phyloP scores from a whole-genome alignment of 495 filamentous ascomycete species.

The Xylaria telfairii region DNA sequence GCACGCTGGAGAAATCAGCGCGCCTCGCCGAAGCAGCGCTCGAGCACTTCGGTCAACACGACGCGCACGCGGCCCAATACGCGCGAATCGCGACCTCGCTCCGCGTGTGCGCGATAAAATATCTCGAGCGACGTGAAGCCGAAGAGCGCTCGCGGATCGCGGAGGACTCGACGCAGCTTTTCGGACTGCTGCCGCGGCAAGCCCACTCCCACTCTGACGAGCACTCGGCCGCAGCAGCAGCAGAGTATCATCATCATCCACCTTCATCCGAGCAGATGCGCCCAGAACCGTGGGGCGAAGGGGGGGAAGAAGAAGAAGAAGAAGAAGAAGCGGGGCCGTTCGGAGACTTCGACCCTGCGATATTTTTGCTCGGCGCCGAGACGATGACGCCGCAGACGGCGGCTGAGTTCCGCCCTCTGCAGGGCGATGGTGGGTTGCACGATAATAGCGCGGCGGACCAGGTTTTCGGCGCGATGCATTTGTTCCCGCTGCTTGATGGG shows the following conservation, averaged over 20 bases:
- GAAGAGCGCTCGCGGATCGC: conserved; percentile 46
- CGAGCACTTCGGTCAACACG: conserved; percentile 49
- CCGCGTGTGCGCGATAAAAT: conserved; percentile 43
- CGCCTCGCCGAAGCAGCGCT: conserved; percentile 41
- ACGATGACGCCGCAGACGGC: conserved; percentile 23
- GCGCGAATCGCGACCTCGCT: conserved; percentile 54
- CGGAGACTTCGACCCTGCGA: conserved; percentile 35
- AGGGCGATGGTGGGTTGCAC: conserved; percentile 15
- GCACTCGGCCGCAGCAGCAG: not conserved
- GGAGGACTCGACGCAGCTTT: conserved; percentile 51
- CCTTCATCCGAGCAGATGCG: too few species aligned
- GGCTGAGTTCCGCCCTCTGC: conserved; percentile 26
- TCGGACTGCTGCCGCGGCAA: conserved; percentile 45
- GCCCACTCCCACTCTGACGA: not conserved
- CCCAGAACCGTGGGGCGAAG: not conserved
- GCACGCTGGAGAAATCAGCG: conserved; percentile 53
- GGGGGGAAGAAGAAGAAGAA: not conserved
- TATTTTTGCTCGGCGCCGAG: conserved; percentile 31
- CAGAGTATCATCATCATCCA: too few species aligned
- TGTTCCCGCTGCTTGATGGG: conserved; percentile 51
- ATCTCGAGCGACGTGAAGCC: conserved; percentile 48
- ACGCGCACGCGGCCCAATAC: conserved; percentile 53
- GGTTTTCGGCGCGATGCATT: conserved; percentile 48
- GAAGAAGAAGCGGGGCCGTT: conserved; percentile 25
- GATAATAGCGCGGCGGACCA: conserved; percentile 38